These are phyloP conservation scores for Fusarium tjaetaba DNA, from an alignment of 2,329 filamentous ascomycete genomes.

Conservation along the genomic window DNA sequence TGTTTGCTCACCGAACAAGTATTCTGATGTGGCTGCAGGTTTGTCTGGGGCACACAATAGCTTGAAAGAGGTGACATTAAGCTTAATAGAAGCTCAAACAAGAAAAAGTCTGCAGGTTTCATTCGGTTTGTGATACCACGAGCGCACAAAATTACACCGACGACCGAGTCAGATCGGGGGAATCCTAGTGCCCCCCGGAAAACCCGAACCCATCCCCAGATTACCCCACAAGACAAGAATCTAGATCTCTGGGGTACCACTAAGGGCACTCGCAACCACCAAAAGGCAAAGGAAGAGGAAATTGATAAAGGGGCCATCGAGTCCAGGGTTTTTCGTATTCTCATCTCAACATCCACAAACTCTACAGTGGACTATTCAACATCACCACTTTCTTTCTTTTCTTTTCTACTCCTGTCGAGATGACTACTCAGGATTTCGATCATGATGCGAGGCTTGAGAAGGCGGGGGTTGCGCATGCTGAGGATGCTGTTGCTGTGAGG, in stretches of 20 bases:
- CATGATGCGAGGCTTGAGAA: background rate
- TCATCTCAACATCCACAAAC: background rate
- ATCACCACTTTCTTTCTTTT: background rate
- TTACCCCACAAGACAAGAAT: background rate
- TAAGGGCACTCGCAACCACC: too few species aligned
- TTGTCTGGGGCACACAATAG: rapidly evolving
- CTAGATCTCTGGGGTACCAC: background rate
- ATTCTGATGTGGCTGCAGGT: background rate
- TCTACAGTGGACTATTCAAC: background rate
- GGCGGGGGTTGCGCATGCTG: background rate
- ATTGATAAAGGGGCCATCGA: background rate
- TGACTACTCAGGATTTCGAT: background rate
- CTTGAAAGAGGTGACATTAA: rapidly evolving
- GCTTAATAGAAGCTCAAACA: background rate
- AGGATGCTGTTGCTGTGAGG: background rate
- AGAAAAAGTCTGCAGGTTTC: too few species aligned
- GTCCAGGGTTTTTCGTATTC: background rate
- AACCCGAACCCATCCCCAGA: background rate
- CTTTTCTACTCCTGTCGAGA: background rate
- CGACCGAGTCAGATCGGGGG: background rate
- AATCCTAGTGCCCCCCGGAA: background rate
- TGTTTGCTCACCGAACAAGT: background rate
- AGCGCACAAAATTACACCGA: background rate
- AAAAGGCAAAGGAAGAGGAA: too few species aligned
- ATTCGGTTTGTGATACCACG: background rate